A percentile compares a stretch with the other conserved stretches of the same genome.
These are phyloP conservation scores for Porphyra umbilicalis DNA, from an alignment of 31 red algal species.

Conservation along the genomic window DNA sequence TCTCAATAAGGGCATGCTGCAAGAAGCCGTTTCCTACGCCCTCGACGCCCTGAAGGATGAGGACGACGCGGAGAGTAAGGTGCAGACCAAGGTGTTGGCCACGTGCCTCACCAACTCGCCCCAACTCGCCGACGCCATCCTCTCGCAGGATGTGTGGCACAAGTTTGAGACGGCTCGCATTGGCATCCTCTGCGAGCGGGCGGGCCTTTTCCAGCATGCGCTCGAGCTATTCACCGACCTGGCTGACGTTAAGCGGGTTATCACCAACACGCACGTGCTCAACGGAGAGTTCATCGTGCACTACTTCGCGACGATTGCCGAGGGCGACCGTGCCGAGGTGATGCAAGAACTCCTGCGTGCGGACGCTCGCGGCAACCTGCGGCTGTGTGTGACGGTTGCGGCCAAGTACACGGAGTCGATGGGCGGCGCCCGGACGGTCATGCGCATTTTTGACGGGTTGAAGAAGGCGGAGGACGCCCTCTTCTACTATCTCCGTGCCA, in stretches of 20 bases:
- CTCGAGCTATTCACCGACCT: slow-evolving; percentile 78
- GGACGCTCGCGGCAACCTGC: slow-evolving; percentile 86
- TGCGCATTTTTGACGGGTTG: slow-evolving; percentile 70
- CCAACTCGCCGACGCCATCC: slow-evolving; percentile 92
- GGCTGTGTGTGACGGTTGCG: slow-evolving; percentile 81
- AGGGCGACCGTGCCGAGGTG: slow-evolving; percentile 73
- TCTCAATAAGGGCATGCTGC: slow-evolving; percentile 75
- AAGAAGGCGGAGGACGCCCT: slow-evolving; percentile 76
- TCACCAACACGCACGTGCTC: slow-evolving; percentile 87
- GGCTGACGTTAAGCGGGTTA: slow-evolving; percentile 91
- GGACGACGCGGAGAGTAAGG: slow-evolving; percentile 42
- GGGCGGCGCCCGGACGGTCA: slow-evolving; percentile 68
- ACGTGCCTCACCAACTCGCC: slow-evolving; percentile 72
- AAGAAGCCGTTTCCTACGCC: slow-evolving; percentile 78
- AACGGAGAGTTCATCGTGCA: slow-evolving; percentile 86
- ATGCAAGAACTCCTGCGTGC: slow-evolving; percentile 74
- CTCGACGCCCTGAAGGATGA: slow-evolving; percentile 84
- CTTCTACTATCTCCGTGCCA: slow-evolving; percentile 81
- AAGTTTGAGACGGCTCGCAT: slow-evolving; percentile 78
- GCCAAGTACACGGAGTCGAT: slow-evolving; percentile 80
- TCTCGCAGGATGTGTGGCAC: slow-evolving; percentile 89
- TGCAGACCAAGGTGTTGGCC: slow-evolving; percentile 95
- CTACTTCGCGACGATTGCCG: slow-evolving; percentile 83
- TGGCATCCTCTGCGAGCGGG: slow-evolving; percentile 85
- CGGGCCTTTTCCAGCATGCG: slow-evolving; percentile 88